phyloP scores from a whole-genome alignment of 352 stramenopile species.

The Phytophthora ramorum region DNA sequence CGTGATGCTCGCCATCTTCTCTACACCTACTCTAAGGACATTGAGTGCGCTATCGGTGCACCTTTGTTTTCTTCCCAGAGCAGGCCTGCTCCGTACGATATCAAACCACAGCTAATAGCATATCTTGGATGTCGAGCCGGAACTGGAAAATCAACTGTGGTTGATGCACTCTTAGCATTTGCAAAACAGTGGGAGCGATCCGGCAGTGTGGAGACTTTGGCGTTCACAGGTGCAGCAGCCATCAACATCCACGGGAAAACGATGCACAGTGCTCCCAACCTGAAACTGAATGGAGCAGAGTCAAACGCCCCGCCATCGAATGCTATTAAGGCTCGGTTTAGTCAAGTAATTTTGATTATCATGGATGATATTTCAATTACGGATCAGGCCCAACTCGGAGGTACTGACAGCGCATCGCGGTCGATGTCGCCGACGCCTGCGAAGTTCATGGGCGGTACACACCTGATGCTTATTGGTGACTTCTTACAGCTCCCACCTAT shows the following conservation, averaged over 20 bases:
- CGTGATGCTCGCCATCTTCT: constrained; percentile 31
- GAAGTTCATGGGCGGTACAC: constrained; percentile 34
- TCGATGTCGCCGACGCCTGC: not conserved
- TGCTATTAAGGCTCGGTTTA: constrained; percentile 26
- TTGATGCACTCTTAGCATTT: not conserved
- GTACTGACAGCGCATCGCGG: constrained; percentile 8
- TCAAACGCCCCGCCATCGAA: constrained; percentile 6
- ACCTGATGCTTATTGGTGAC: constrained; percentile 31
- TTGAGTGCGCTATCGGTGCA: not conserved
- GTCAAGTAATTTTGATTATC: constrained; percentile 25
- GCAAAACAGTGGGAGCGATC: not conserved
- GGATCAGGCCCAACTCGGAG: constrained; percentile 26
- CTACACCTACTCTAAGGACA: constrained; percentile 20
- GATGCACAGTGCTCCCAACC: constrained; percentile 13
- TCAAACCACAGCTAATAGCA: constrained; percentile 1
- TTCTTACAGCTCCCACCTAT: constrained; percentile 33
- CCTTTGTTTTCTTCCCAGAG: not conserved
- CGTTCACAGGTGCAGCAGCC: constrained; percentile 17
- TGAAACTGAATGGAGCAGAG: constrained; percentile 5
- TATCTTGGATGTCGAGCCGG: not conserved
- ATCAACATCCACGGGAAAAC: constrained; percentile 21
- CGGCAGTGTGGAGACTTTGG: constrained; percentile 1
- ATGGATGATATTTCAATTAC: constrained; percentile 40
- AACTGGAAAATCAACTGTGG: not conserved
- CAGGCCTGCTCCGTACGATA: not conserved